phyloP scores from a whole-genome alignment of 2,329 filamentous ascomycete species.

The Xylaria sp. region DNA sequence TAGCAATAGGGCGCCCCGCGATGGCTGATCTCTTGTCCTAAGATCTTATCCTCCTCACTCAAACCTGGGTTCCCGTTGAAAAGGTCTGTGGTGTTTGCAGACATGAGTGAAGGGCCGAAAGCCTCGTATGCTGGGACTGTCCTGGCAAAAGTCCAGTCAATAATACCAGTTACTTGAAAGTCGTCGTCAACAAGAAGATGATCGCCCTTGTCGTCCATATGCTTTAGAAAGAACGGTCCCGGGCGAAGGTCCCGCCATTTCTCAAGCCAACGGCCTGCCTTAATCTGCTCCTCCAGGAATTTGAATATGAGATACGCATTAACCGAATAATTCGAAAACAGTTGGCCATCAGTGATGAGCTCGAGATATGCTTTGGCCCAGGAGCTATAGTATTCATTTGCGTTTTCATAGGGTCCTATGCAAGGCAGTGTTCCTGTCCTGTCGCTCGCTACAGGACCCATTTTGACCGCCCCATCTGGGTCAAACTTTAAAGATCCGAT shows the following conservation, averaged over 20 bases:
- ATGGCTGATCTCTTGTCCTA: conserved; percentile 20
- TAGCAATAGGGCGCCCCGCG: conserved; percentile 24
- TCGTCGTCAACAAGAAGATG: conserved; percentile 26
- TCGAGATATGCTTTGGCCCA: conserved; percentile 18
- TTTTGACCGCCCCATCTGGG: conserved; percentile 15
- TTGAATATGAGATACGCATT: conserved; percentile 31
- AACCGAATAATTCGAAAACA: conserved; percentile 13
- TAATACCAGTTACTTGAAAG: conserved; percentile 26
- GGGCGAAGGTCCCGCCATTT: conserved; percentile 20
- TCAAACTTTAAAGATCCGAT: conserved; percentile 25
- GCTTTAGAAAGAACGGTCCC: conserved; percentile 21
- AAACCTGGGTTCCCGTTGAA: conserved; percentile 14
- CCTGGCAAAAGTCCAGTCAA: conserved; percentile 28
- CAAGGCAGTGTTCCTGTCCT: conserved; percentile 28
- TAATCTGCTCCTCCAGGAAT: conserved; percentile 9
- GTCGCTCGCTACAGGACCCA: conserved; percentile 30
- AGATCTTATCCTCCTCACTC: conserved; percentile 14
- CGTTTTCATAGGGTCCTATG: conserved; percentile 21
- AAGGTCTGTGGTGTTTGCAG: conserved; percentile 14
- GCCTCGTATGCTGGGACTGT: conserved; percentile 28
- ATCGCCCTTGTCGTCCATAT: conserved; percentile 27
- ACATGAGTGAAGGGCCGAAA: conserved; percentile 26
- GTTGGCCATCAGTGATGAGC: conserved; percentile 22
- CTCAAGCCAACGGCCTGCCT: conserved; percentile 12
- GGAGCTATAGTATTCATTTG: conserved; percentile 20